phyloP scores from a whole-genome alignment of 768 basidiomycete genomes.

The Xanthoconium stramineum region DNA sequence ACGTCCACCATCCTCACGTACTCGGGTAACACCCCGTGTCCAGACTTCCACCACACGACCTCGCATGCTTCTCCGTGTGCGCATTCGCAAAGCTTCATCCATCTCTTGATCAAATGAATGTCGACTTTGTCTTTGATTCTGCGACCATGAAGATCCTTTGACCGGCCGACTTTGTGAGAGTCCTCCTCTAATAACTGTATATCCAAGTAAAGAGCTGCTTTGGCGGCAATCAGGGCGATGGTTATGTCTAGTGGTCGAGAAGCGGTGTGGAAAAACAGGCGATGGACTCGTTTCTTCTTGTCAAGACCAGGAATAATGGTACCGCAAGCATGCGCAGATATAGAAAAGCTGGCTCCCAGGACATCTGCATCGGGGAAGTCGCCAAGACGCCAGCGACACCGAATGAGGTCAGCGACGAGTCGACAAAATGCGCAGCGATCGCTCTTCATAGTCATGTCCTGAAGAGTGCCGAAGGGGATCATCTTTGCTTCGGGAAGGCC shows the following conservation, averaged over 20 bases:
- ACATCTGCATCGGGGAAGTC: constrained; percentile 12
- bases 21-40: constrained; percentile 1
- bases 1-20: constrained; percentile 17
- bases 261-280: constrained; percentile 7
- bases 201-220: constrained; percentile 3
- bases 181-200: constrained; percentile 22
- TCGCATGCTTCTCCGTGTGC: constrained; percentile 16
- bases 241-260: constrained; percentile 7
- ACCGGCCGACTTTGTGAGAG: constrained; percentile 9
- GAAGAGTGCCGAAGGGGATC: constrained; percentile 6
- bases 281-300: constrained; percentile 7
- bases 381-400: constrained; percentile 16
- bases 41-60: constrained; percentile 7
- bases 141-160: constrained; percentile 20
- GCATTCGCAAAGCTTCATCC: constrained; percentile 16
- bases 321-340: constrained; percentile 5
- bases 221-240: not conserved
- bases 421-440: constrained; percentile 16
- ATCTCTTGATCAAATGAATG: constrained; percentile 10
- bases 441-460: constrained; percentile 4
- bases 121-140: constrained; percentile 12
- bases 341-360: not conserved
- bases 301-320: not conserved
- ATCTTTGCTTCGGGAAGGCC: constrained; percentile 4
- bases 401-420: constrained; percentile 8